Conservation (phyloP, 768 basidiomycete species). For the Suillus subluteus region DNA sequence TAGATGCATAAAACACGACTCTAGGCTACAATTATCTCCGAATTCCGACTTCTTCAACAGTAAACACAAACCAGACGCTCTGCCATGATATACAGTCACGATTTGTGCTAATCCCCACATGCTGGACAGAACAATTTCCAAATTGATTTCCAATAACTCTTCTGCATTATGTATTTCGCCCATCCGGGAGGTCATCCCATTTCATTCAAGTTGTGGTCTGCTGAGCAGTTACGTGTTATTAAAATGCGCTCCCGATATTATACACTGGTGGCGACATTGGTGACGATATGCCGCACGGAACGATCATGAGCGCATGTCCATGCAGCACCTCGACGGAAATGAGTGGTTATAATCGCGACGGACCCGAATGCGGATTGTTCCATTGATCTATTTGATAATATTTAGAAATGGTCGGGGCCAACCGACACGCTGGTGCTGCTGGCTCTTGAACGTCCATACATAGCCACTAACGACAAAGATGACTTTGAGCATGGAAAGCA, state of each 20-base stretch:
- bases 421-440: neutral
- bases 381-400: conserved; percentile 1
- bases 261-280: neutral
- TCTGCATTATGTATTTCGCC: neutral
- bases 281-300: neutral
- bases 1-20: neutral
- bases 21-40: neutral
- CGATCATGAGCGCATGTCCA: neutral
- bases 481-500: neutral
- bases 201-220: neutral
- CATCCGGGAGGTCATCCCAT: neutral
- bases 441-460: neutral
- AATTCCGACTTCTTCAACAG: neutral
- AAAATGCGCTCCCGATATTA: neutral
- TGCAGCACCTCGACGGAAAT: conserved; percentile 8
- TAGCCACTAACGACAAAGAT: neutral
- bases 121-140: neutral
- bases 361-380: neutral
- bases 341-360: neutral
- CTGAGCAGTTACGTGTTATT: conserved; percentile 7
- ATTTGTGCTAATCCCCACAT: neutral
- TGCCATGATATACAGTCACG: neutral
- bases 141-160: neutral
- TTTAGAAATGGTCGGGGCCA: neutral
- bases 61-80: neutral